Conservation (phyloP, 192 early-diverging fungal genomes). For the Backusella circina region DNA sequence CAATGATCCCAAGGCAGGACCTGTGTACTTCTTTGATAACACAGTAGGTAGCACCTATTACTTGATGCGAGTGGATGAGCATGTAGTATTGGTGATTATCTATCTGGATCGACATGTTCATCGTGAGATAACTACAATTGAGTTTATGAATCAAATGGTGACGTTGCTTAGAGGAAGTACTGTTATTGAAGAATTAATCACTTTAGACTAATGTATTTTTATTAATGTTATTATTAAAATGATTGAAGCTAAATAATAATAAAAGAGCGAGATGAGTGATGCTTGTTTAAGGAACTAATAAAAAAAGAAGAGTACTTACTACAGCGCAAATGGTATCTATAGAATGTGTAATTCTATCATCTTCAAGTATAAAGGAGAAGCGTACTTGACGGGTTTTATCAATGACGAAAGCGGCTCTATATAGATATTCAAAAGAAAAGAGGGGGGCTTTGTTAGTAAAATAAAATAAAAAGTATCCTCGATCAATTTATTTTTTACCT, state of each 20-base stretch:
- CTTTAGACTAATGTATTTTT: slow-evolving; percentile 11
- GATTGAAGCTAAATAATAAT: background rate
- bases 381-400: slow-evolving; percentile 16
- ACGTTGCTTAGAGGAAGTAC: slow-evolving; percentile 18
- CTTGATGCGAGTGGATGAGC: slow-evolving; percentile 41
- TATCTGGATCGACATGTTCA: slow-evolving; percentile 45
- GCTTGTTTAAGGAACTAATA: background rate
- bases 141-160: slow-evolving; percentile 37
- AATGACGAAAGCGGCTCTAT: slow-evolving; percentile 13
- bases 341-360: slow-evolving; percentile 22
- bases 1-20: slow-evolving; percentile 30
- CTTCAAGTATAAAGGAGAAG: slow-evolving; percentile 20
- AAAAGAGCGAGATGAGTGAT: background rate
- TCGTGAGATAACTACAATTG: slow-evolving; percentile 39
- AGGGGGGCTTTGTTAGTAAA: background rate
- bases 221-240: slow-evolving; percentile 3
- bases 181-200: slow-evolving; percentile 27
- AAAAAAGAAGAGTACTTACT: slow-evolving; percentile 1
- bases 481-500: background rate
- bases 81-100: slow-evolving; percentile 47
- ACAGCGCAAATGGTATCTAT: slow-evolving; percentile 17
- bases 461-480: background rate
- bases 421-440: too few species aligned
- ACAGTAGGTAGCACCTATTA: slow-evolving; percentile 51
- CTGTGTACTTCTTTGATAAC: slow-evolving; percentile 46